phyloP scores from a whole-genome alignment of 148 eudicot species.

The Rhododendron vialii region DNA sequence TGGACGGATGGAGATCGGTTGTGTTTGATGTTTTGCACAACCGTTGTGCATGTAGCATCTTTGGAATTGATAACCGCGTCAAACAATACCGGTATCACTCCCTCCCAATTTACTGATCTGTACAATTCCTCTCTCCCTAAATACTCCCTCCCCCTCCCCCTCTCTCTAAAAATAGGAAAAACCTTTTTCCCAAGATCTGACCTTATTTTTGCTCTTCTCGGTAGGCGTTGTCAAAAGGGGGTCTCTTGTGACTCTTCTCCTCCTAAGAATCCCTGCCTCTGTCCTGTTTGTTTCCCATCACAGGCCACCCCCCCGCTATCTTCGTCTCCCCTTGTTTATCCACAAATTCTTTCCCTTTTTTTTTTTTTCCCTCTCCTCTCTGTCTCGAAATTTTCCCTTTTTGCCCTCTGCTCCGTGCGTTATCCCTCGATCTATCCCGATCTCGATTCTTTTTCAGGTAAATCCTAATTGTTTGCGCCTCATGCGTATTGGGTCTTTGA shows the following conservation, averaged over 20 bases:
- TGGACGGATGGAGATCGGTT: too few species aligned
- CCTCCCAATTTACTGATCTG: neutral
- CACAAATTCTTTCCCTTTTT: neutral
- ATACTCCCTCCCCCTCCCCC: neutral
- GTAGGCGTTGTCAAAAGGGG: slow-evolving; percentile 11
- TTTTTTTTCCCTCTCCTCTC: neutral
- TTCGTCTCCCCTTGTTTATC: neutral
- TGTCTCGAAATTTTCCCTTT: neutral
- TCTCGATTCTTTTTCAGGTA: slow-evolving; percentile 15
- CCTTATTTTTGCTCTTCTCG: slow-evolving; percentile 1
- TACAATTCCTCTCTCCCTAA: neutral
- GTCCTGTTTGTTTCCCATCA: slow-evolving; percentile 1
- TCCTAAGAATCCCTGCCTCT: slow-evolving; percentile 5
- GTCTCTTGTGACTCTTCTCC: neutral
- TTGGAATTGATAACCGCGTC: too few species aligned
- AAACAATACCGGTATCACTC: too few species aligned
- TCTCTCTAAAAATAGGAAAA: neutral
- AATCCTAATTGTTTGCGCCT: neutral
- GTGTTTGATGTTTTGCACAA: too few species aligned
- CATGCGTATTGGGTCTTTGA: neutral
- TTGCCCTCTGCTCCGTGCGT: neutral
- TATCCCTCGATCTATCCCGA: slow-evolving; percentile 6
- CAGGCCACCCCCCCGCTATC: neutral
- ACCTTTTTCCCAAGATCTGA: slow-evolving; percentile 11
- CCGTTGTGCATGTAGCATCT: too few species aligned